Evolutionary conservation across 1,284 basidiomycete genomes (phyloP).

Genomic region (Chalciporus sp.): DNA sequence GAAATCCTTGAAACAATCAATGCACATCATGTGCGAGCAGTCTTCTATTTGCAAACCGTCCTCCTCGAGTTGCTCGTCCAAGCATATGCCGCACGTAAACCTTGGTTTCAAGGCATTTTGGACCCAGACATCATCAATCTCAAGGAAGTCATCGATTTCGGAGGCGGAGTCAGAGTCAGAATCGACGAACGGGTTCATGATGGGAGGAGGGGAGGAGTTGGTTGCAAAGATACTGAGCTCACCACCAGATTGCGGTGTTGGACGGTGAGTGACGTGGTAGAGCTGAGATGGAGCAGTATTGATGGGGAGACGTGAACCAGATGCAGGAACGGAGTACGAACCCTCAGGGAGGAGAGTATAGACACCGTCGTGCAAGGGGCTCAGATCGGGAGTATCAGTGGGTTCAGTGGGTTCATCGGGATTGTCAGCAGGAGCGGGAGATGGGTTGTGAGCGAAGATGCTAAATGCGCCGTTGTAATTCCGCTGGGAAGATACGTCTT

Average conservation of each 20-base stretch:
- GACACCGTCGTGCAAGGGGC: not conserved
- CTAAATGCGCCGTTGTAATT: constrained; percentile 12
- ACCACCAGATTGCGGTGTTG: not conserved
- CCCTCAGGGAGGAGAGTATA: not conserved
- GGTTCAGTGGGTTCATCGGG: constrained; percentile 3
- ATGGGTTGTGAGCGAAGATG: constrained; percentile 34
- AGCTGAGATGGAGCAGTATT: not conserved
- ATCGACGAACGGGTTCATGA: not conserved
- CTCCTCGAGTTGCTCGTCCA: constrained; percentile 52
- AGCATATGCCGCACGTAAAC: constrained; percentile 57
- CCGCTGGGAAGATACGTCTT: not conserved
- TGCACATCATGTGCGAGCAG: constrained; percentile 60
- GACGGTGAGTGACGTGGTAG: not conserved
- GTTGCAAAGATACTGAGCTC: not conserved
- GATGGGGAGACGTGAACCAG: not conserved
- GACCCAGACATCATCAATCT: constrained; percentile 13
- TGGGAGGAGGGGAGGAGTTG: not conserved
- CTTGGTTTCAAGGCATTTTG: constrained; percentile 21
- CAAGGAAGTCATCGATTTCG: not conserved
- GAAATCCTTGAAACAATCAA: constrained; percentile 52
- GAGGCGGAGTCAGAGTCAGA: constrained; percentile 1
- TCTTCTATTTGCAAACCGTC: constrained; percentile 45
- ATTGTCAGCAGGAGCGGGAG: constrained; percentile 19
- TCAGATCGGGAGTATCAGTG: not conserved
- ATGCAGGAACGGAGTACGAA: not conserved